Evolutionary conservation across 2,329 filamentous ascomycete species (phyloP), one percentile per base, ranked within the genome.

Genomic region (Colletotrichum somersetense): DNA sequence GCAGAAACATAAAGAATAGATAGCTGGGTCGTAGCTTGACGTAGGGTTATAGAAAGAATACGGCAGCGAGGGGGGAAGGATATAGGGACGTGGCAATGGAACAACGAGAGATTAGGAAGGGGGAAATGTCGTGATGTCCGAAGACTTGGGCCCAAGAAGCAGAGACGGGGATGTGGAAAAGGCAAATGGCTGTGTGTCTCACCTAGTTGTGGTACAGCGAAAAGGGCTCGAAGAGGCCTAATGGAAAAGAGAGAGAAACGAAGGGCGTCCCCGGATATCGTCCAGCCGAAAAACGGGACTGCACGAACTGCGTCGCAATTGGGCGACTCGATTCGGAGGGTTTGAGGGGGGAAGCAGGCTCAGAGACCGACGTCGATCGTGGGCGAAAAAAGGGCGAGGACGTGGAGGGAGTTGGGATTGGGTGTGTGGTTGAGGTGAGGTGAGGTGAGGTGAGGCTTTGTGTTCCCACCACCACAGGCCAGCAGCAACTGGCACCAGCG

Each of bases 371-470:
- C 74, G 75, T 74, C 74, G 67, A 69, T 72, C 70, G 70, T 74
- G 64, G 73, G 66, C 71, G 75, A 72, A 73, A 74, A 72, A 76
- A 78, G 76, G 77, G 77, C 77, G 76, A 79, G 74, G 74, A 74
- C 72, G 67, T 65, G 62, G 71, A 74, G 79, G 75, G 78, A 74
- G 71, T 73, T 67, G 68, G 64, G 74, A 76, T 77, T 75, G 75
- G 74, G 73, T 71, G 76, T 75, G 76, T 30, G 30, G 30, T 30
- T 30, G 30, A 30, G 80, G 79, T 77, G 78, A 72, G 77, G 59
- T 64, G 55, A 72, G 65, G 68, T 71, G 68, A 77, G 78, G 77
- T 82, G 82, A 83, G 81, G 82, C 81, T 83, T 83, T 81, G 81
- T 80, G 82, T 82, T 83, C 78, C 75, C 64, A 62, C 62, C 63